A percentile compares a stretch with the other conserved stretches of the same genome.
phyloP scores from a whole-genome alignment of 1,284 basidiomycete species.

The Microbotryum lychnidis-dioicae region DNA sequence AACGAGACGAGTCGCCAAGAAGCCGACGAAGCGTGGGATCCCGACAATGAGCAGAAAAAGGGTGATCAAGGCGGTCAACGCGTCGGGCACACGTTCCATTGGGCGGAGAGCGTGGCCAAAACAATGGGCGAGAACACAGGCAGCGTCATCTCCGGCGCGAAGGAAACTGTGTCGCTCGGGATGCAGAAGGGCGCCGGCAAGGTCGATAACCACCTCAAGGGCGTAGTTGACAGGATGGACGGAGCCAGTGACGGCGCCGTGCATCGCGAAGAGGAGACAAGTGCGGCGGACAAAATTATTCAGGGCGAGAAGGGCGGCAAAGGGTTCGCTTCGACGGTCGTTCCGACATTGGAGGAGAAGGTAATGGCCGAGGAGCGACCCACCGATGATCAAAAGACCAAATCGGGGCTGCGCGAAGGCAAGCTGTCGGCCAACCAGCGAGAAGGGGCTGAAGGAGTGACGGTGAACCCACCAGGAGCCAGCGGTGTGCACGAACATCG shows the following conservation, averaged over 20 bases:
- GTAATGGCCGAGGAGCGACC: constrained; percentile 45
- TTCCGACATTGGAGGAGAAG: constrained; percentile 67
- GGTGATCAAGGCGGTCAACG: constrained; percentile 5
- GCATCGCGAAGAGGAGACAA: constrained; percentile 1
- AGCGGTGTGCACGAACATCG: constrained; percentile 7
- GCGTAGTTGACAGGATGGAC: constrained; percentile 1
- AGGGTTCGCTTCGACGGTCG: constrained; percentile 57
- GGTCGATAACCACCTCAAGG: not conserved
- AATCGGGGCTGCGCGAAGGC: constrained; percentile 8
- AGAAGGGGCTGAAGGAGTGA: constrained; percentile 29
- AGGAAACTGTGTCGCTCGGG: constrained; percentile 10
- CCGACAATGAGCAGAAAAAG: constrained; percentile 59
- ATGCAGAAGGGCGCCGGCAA: constrained; percentile 8
- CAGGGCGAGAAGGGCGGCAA: constrained; percentile 16
- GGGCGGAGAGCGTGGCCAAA: constrained; percentile 10
- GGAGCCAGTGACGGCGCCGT: not conserved
- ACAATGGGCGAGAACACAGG: constrained; percentile 7
- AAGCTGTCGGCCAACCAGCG: constrained; percentile 24
- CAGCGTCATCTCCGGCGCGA: constrained; percentile 3
- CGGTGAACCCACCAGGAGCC: not conserved
- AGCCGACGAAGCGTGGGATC: constrained; percentile 57
- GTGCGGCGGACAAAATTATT: constrained; percentile 3
- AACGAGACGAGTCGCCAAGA: constrained; percentile 33
- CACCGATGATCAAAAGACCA: not conserved
- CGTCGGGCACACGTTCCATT: constrained; percentile 5